A percentile compares a stretch with the other conserved stretches of the same genome.
phyloP scores from a whole-genome alignment of 78 protist genomes.

The Neovahlkampfia damariscottae region DNA sequence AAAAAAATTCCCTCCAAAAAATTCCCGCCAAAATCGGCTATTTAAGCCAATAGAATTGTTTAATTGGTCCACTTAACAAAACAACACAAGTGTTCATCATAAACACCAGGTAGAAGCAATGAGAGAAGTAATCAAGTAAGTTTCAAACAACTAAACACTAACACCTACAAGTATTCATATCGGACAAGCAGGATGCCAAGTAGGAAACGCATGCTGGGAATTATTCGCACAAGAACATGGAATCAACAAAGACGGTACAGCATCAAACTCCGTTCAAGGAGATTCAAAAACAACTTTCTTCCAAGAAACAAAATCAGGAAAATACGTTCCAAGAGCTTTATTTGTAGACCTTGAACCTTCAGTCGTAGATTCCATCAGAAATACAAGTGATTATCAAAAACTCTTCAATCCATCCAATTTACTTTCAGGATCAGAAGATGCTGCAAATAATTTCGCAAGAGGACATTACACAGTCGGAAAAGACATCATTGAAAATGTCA shows the following conservation, averaged over 20 bases:
- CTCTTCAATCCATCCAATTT: slow-evolving; percentile 81
- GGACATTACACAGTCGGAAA: slow-evolving; percentile 86
- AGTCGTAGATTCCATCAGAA: slow-evolving; percentile 80
- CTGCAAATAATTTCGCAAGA: slow-evolving; percentile 80
- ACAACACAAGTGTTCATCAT: too few species aligned
- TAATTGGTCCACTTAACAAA: too few species aligned
- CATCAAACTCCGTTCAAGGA: slow-evolving; percentile 59
- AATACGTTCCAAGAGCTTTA: slow-evolving; percentile 85
- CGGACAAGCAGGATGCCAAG: slow-evolving; percentile 89
- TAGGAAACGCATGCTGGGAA: slow-evolving; percentile 96
- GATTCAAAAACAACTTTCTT: slow-evolving; percentile 67
- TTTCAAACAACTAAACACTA: too few species aligned
- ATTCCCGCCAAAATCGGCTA: too few species aligned
- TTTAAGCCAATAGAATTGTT: too few species aligned
- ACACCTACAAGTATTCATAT: too few species aligned
- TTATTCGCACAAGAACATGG: slow-evolving; percentile 92
- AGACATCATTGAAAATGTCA: slow-evolving; percentile 25
- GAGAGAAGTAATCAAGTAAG: too few species aligned
- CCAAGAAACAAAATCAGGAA: slow-evolving; percentile 66
- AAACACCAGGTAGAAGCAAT: too few species aligned
- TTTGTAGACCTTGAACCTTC: slow-evolving; percentile 87
- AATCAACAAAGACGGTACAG: slow-evolving; percentile 68
- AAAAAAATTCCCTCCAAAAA: too few species aligned
- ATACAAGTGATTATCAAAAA: slow-evolving; percentile 56
- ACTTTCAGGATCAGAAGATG: slow-evolving; percentile 80